A percentile compares a stretch with the other conserved stretches of the same genome.
phyloP scores from a whole-genome alignment of 2,329 filamentous ascomycete species.

The Fusarium sp. region DNA sequence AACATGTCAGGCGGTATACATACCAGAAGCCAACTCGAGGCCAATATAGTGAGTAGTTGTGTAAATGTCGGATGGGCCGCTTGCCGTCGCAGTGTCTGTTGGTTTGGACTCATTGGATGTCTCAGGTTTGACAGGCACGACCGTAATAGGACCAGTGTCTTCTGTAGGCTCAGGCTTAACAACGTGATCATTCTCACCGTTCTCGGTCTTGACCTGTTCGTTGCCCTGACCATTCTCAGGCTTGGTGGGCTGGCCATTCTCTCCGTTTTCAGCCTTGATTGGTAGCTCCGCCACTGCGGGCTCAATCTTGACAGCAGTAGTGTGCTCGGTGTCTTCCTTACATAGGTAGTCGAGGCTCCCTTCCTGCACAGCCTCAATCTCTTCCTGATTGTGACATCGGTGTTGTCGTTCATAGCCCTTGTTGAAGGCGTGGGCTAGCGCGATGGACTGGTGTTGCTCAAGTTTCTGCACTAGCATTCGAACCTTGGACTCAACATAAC shows the following conservation, averaged over 20 bases:
- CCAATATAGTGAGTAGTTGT: conserved; percentile 97
- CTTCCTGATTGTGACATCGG: conserved; percentile 66
- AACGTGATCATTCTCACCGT: conserved; percentile 44
- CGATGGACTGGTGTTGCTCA: conserved; percentile 82
- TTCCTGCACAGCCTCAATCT: conserved; percentile 64
- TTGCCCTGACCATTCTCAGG: conserved; percentile 49
- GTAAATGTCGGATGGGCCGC: conserved; percentile 65
- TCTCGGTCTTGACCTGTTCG: conserved; percentile 49
- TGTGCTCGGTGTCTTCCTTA: conserved; percentile 53
- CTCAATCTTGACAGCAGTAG: conserved; percentile 37
- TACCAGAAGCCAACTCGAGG: conserved; percentile 80
- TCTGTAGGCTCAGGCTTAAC: conserved; percentile 40
- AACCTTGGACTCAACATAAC: conserved; percentile 93
- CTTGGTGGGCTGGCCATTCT: conserved; percentile 53
- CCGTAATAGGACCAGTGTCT: conserved; percentile 42
- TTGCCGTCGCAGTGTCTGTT: conserved; percentile 10
- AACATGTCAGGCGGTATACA: conserved; percentile 44
- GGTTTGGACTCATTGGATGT: conserved; percentile 8
- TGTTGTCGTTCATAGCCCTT: conserved; percentile 91
- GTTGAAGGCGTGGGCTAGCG: conserved; percentile 88
- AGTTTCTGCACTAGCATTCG: conserved; percentile 85
- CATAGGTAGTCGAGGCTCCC: conserved; percentile 61
- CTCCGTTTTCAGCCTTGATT: conserved; percentile 56
- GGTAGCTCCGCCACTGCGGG: conserved; percentile 45
- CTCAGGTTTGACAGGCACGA: conserved; percentile 23